Base-by-base conservation (phyloP, 129 eudicot species). In the Dittrichia graveolens region DNA sequence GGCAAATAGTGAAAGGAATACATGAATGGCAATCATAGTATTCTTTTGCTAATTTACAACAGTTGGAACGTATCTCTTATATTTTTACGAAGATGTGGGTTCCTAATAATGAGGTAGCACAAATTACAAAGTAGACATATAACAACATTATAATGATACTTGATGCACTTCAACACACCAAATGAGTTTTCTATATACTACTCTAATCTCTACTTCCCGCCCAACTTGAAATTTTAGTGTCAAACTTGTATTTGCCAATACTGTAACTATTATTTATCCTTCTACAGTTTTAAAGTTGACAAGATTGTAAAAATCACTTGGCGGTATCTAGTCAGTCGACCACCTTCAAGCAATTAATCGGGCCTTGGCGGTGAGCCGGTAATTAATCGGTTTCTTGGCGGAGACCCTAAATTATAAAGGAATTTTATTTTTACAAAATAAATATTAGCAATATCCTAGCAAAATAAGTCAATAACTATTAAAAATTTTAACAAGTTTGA, bases 211-310 rank as follows among this genome's bases (percentile, higher is more conserved):
- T 12, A 13, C 13, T 65, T 12, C 43, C 38, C 3, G 43, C 46
- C 58, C 72, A 46, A 47, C 58, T 67, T 67, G 6, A 48, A 8
- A 47, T 12, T 65, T 18, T 18, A 16, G 35, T 24, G 37, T 65
- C 54, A 44, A 43, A 44, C 70, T 65, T 44, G 54, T 18, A 47
- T 19, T 44, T 65, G 43, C 39, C 70, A 42, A 16, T 42, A 31
- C 35, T 42, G 8, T 15, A 19, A 64, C 13, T 0, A 7, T 56
- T 18, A 18, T 31, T 0, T 60, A 5, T 35, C 40, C 12, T 58
- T 35, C 64, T 58, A 58, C 16, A 35, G 64, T 58, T 11, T 58
- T 19, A 34, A 14, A 6, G 39, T 39, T n/a, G n/a, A n/a, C n/a
- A n/a, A n/a, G n/a, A n/a, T n/a, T n/a, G n/a, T n/a, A n/a, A n/a